A percentile compares a stretch with the other conserved stretches of the same genome.
Evolutionary conservation across 805 yeast species (phyloP).

Genomic region (Cyberlindnera euphorbiiphila): DNA sequence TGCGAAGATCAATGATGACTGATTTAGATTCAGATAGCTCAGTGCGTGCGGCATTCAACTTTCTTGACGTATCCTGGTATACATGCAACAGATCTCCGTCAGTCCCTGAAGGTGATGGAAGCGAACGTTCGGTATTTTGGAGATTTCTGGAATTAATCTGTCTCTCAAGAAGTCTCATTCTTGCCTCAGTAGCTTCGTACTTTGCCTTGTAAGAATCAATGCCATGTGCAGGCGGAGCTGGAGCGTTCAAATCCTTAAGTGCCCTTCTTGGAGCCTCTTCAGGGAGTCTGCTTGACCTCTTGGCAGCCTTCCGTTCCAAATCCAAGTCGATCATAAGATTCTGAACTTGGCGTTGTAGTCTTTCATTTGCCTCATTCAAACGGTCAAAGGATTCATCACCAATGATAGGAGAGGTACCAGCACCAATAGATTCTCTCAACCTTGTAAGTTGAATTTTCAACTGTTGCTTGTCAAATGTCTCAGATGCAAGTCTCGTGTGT

Average conservation of each 20-base stretch:
- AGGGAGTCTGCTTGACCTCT: constrained; percentile 42
- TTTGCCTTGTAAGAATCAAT: constrained; percentile 36
- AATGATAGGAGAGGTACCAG: constrained; percentile 22
- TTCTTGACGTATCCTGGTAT: constrained; percentile 46
- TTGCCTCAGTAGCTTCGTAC: constrained; percentile 44
- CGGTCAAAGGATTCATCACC: constrained; percentile 24
- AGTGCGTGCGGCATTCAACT: constrained; percentile 40
- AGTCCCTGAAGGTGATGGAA: constrained; percentile 15
- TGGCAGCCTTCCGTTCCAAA: constrained; percentile 47
- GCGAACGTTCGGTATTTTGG: neutral
- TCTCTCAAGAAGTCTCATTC: constrained; percentile 38
- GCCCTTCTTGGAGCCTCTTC: constrained; percentile 40
- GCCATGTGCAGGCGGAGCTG: constrained; percentile 7
- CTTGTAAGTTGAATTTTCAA: constrained; percentile 40
- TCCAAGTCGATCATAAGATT: constrained; percentile 45
- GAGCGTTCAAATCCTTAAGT: constrained; percentile 19
- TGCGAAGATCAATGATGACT: constrained; percentile 39
- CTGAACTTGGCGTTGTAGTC: constrained; percentile 41
- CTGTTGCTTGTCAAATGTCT: constrained; percentile 53
- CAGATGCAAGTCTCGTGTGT: constrained; percentile 63
- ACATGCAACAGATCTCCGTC: constrained; percentile 45
- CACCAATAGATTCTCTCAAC: constrained; percentile 21
- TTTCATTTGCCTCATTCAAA: constrained; percentile 24
- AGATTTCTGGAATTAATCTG: constrained; percentile 20
- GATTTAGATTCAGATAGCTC: constrained; percentile 39